Percentiles rank a stretch among this genome's conserved stretches.
Evolutionary conservation across 345 rosid genomes (phyloP).

Genomic region (Populus davidiana): DNA sequence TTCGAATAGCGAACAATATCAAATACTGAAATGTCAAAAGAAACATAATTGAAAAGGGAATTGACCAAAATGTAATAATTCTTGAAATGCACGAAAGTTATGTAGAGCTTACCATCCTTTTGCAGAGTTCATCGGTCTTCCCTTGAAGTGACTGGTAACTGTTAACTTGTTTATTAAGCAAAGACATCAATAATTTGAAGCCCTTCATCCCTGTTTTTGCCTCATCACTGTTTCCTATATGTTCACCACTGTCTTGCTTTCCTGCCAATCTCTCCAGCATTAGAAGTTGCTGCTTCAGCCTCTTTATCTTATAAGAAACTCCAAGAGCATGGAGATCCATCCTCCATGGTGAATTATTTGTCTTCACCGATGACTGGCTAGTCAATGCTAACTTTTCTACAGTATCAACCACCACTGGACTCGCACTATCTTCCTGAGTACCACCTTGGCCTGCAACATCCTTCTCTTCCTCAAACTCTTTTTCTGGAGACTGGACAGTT

Average conservation of each 20-base stretch:
- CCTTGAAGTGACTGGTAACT: constrained; percentile 87
- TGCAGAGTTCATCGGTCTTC: constrained; percentile 79
- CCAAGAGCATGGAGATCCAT: constrained; percentile 95
- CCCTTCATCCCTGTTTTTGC: constrained; percentile 31
- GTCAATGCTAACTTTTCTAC: constrained; percentile 25
- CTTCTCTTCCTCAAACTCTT: constrained; percentile 46
- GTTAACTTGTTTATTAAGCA: constrained; percentile 72
- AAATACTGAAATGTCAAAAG: neutral
- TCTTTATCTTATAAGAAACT: constrained; percentile 87
- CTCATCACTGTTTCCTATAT: constrained; percentile 26
- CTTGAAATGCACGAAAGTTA: constrained; percentile 5
- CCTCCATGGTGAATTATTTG: constrained; percentile 54
- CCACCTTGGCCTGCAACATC: constrained; percentile 23
- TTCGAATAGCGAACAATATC: neutral
- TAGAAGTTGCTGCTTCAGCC: constrained; percentile 82
- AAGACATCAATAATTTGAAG: constrained; percentile 49
- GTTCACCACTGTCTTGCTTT: constrained; percentile 52
- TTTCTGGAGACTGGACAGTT: constrained; percentile 54
- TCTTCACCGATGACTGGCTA: constrained; percentile 31
- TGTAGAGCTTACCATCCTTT: constrained; percentile 62
- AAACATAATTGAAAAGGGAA: neutral
- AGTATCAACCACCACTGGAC: constrained; percentile 22
- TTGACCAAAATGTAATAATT: neutral
- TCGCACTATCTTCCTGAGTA: constrained; percentile 28
- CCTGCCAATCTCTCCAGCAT: constrained; percentile 79